phyloP scores from a whole-genome alignment of 495 filamentous ascomycete species.

The Tuber brumale region DNA sequence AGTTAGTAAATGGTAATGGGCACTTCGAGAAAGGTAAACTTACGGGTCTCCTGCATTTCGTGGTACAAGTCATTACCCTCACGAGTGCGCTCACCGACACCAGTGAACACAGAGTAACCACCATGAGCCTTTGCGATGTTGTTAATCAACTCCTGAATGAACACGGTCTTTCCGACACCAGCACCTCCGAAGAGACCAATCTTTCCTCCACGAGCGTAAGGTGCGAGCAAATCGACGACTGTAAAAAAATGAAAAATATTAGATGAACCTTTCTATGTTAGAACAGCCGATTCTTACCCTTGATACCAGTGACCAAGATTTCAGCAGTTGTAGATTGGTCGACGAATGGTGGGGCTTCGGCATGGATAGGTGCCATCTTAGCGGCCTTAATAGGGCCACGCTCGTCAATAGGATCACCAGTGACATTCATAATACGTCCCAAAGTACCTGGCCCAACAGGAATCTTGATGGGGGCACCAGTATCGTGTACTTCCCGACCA shows the following conservation, averaged over 20 bases:
- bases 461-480: constrained; percentile 91
- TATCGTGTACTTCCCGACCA: constrained; percentile 76
- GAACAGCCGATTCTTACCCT: constrained; percentile 47
- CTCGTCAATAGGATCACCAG: constrained; percentile 99
- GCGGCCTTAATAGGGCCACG: constrained; percentile 91
- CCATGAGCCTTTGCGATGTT: constrained; percentile 99
- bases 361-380: constrained; percentile 85
- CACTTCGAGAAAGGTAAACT: not conserved
- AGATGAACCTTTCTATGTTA: constrained; percentile 16
- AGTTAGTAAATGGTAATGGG: constrained; percentile 12
- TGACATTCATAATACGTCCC: constrained; percentile 99
- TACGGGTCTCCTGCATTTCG: constrained; percentile 98
- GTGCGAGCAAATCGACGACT: constrained; percentile 95
- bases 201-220: constrained; percentile 99
- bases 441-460: constrained; percentile 92
- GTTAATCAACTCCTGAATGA: constrained; percentile 99
- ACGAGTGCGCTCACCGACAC: constrained; percentile 99
- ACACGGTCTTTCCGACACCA: constrained; percentile 99
- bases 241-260: constrained; percentile 20
- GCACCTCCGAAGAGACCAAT: constrained; percentile 99
- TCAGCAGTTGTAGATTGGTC: constrained; percentile 95
- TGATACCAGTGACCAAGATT: constrained; percentile 98
- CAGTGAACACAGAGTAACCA: constrained; percentile 99
- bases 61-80: constrained; percentile 99
- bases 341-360: constrained; percentile 79